Evolutionary conservation across 768 basidiomycete species (phyloP), one percentile per base, ranked within the genome.

Genomic region (Podaxis pistillaris): DNA sequence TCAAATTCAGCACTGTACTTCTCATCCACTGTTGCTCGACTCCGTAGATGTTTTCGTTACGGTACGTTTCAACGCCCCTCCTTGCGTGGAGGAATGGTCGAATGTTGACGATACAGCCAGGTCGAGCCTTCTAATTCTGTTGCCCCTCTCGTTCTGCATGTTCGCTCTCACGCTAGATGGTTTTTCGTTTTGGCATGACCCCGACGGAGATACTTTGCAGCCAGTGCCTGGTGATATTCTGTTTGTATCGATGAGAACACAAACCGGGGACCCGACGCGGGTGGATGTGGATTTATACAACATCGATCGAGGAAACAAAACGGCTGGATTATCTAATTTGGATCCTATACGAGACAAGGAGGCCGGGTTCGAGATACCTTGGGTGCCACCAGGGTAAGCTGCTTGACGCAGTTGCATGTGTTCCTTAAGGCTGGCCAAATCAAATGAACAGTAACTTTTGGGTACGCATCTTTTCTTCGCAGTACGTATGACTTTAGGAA

Each of bases 241-340:
- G 19, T 52, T 30, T 17, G 11, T 52, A 11, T 17, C 7, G 3
- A 28, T 60, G 26, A n/a, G 19, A 28, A 13, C 26, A n/a, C 51
- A 54, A 22, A 30, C 22, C 2, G 37, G 50, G 19, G 59, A 60
- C 13, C 59, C 52, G 12, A 52, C 5, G 40, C 51, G 17, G 4
- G 59, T 60, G 26, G 59, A 60, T 41, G 22, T 60, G 37, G n/a
- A 9, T 1, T 53, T 60, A 22, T 60, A 53, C n/a, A 53, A 54
- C n/a, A 33, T 60, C 11, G 59, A 53, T n/a, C 26, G 8, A 6
- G 50, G 26, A 28, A 53, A 53, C 12, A 26, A 17, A 6, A 53
- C 59, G 4, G 1, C 19, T 4, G 38, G 37, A 8, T 36, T 60
- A 38, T 28, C 40, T 26, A 44, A 19, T 28, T 40, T 60, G 8